Percentiles rank a stretch among this genome's conserved stretches.
Evolutionary conservation across 352 stramenopile species (phyloP).

Genomic region (Globisporangium orthogonon): DNA sequence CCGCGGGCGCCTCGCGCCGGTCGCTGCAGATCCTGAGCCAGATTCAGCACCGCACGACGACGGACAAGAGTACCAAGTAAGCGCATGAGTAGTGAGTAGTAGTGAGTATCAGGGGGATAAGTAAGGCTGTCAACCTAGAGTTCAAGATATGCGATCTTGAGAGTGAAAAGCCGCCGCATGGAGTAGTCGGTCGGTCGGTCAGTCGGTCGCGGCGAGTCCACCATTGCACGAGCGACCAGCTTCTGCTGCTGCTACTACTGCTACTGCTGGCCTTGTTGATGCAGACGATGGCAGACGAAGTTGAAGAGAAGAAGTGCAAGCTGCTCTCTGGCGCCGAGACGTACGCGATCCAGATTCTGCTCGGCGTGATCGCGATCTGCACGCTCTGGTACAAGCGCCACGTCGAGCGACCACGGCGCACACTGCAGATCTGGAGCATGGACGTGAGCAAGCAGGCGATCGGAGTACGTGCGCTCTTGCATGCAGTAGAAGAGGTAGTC

Average conservation of each 20-base stretch:
- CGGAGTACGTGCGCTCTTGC: conserved; percentile 21
- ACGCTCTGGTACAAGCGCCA: conserved; percentile 85
- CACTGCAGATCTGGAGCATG: conserved; percentile 72
- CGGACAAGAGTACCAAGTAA: not conserved
- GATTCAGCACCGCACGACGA: conserved; percentile 47
- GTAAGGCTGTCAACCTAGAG: not conserved
- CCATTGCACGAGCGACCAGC: not conserved
- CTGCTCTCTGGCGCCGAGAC: conserved; percentile 63
- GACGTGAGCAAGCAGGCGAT: conserved; percentile 84
- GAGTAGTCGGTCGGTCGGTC: not conserved
- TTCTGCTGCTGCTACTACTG: not conserved
- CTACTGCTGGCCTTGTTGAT: too few relatives aligned
- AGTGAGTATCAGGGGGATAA: too few relatives aligned
- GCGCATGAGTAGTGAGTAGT: not conserved
- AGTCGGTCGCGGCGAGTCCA: too few relatives aligned
- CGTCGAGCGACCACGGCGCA: conserved; percentile 58
- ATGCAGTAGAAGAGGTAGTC: not conserved
- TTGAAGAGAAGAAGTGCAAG: conserved; percentile 31
- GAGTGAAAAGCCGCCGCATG: not conserved
- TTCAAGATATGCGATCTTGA: not conserved
- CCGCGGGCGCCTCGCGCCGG: conserved; percentile 51
- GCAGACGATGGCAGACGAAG: conserved; percentile 9
- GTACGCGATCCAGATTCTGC: conserved; percentile 63
- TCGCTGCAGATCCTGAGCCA: conserved; percentile 83
- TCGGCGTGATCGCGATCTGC: conserved; percentile 53